phyloP scores from a whole-genome alignment of 2,329 filamentous ascomycete genomes.

The Ascochyta fabae region DNA sequence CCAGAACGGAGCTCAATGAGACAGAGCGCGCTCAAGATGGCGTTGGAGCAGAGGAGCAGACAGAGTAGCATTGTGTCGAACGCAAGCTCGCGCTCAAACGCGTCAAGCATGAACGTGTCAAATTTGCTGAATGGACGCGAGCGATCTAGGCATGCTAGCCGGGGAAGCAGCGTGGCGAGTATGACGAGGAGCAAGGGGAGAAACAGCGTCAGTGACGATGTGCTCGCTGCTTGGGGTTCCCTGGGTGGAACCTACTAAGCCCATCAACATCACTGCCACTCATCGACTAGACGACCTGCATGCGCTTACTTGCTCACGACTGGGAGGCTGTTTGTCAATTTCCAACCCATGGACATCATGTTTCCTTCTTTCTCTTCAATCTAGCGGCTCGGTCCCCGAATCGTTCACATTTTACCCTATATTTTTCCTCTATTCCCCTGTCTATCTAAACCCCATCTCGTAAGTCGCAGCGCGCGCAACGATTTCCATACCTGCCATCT shows the following conservation, averaged over 20 bases:
- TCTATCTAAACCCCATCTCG: not conserved
- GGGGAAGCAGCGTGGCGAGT: conserved; percentile 34
- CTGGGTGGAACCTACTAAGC: conserved; percentile 48
- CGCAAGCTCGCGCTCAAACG: conserved; percentile 10
- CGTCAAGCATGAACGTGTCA: conserved; percentile 12
- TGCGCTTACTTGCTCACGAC: not conserved
- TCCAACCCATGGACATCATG: not conserved
- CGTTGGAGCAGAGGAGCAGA: conserved; percentile 19
- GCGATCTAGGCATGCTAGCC: conserved; percentile 25
- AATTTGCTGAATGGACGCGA: conserved; percentile 6
- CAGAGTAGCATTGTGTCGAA: conserved; percentile 33
- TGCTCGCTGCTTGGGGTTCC: conserved; percentile 56
- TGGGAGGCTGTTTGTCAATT: too few relatives aligned
- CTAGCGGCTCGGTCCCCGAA: not conserved
- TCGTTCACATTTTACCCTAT: not conserved
- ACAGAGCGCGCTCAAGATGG: not conserved
- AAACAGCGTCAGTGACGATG: conserved; percentile 54
- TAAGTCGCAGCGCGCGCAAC: conserved; percentile 19
- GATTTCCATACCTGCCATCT: not conserved
- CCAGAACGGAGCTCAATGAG: conserved; percentile 3
- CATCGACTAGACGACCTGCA: not conserved
- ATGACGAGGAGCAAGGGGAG: conserved; percentile 25
- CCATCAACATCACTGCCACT: not conserved
- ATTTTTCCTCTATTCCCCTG: not conserved
- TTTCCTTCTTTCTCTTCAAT: not conserved